These are phyloP conservation scores for Penicillium hesseltinei DNA, from an alignment of 2,329 filamentous ascomycete species.

Conservation along the genomic window DNA sequence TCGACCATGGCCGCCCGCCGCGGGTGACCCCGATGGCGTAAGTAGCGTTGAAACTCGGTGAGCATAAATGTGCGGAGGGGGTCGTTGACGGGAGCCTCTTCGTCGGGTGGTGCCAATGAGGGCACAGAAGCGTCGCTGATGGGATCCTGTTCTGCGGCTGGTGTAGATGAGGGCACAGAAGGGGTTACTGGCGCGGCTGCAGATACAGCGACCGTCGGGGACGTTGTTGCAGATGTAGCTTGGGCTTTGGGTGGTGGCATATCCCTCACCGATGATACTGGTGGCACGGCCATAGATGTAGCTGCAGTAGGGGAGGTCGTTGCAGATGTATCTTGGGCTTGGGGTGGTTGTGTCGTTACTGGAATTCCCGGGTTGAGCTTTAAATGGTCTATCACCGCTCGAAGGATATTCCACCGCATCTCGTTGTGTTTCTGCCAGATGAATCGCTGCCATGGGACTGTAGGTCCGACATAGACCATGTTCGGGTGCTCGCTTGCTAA, in stretches of 20 bases:
- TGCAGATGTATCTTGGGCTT: background rate
- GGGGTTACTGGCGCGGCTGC: background rate
- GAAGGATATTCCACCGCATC: slow-evolving; percentile 6
- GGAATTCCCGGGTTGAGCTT: slow-evolving; percentile 2
- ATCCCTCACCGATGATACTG: no score
- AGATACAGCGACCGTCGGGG: background rate
- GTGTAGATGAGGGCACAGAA: no score
- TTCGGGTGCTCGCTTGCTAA: slow-evolving; percentile 29
- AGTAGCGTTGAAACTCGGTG: background rate
- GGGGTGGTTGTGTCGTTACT: background rate
- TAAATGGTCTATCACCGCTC: slow-evolving; percentile 5
- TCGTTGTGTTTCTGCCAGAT: slow-evolving; percentile 13
- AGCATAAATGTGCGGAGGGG: background rate
- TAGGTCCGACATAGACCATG: slow-evolving; percentile 28
- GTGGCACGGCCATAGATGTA: background rate
- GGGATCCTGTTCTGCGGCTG: background rate
- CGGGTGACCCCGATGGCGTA: background rate
- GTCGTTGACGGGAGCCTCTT: background rate
- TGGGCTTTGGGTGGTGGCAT: background rate
- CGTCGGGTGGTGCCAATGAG: background rate
- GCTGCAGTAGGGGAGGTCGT: background rate
- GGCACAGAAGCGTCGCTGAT: background rate
- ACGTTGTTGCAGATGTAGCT: background rate
- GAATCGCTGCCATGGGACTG: slow-evolving; percentile 12
- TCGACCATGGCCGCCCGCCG: background rate